A percentile compares a stretch with the other conserved stretches of the same genome.
Evolutionary conservation across 192 early-diverging fungal species (phyloP).

Genomic region (Gryganskiella cystojenkinii): DNA sequence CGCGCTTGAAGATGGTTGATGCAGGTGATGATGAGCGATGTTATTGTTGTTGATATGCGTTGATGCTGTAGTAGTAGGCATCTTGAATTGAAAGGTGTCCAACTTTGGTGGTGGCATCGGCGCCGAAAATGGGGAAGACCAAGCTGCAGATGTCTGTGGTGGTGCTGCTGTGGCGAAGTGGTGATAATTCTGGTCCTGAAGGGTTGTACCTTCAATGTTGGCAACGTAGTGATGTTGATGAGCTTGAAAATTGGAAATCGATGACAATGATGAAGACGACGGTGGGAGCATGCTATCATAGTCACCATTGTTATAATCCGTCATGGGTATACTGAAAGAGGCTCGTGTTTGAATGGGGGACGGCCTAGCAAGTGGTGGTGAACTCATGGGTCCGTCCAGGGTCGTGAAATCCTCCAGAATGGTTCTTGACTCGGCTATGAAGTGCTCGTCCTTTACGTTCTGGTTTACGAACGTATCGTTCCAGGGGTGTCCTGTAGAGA

Average conservation of each 20-base stretch:
- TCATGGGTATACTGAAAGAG: no score
- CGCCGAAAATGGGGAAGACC: no score
- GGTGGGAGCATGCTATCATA: no score
- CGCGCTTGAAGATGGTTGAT: constrained; percentile 12
- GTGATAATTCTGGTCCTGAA: no score
- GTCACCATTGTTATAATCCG: no score
- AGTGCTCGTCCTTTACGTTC: constrained; percentile 9
- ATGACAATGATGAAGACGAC: no score
- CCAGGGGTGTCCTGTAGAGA: not conserved
- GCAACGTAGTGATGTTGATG: no score
- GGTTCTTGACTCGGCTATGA: constrained; percentile 12
- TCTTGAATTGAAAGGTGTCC: not conserved
- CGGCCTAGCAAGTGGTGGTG: constrained; percentile 6
- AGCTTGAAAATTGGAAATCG: no score
- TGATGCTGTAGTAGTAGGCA: constrained; percentile 5
- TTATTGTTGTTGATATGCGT: constrained; percentile 5
- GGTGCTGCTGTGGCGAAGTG: not conserved
- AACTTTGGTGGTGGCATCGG: constrained; percentile 4
- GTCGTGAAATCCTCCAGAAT: constrained; percentile 39
- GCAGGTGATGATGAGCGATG: not conserved
- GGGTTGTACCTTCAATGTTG: not conserved
- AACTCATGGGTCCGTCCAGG: constrained; percentile 26
- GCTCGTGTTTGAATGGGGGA: not conserved
- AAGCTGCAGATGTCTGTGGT: not conserved
- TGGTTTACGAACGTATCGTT: constrained; percentile 4